A percentile compares a stretch with the other conserved stretches of the same genome.
These are phyloP conservation scores for Lasiosphaeria ovina DNA, from an alignment of 495 filamentous ascomycete genomes.

Conservation along the genomic window DNA sequence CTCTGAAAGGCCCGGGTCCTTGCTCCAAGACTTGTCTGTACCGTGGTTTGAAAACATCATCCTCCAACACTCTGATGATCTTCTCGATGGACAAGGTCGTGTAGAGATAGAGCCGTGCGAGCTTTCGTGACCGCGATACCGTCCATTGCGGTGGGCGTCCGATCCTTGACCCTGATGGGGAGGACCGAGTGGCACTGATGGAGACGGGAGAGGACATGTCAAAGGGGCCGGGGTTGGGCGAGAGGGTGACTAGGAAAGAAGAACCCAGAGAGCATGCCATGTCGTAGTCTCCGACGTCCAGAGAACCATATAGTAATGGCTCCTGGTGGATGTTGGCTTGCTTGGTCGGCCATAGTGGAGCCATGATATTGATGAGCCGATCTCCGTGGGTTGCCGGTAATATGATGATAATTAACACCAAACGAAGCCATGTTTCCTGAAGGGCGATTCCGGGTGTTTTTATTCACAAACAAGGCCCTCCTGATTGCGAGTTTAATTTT, in stretches of 20 bases:
- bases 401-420: slow-evolving; percentile 3
- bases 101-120: slow-evolving; percentile 45
- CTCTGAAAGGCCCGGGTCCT: neutral
- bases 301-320: slow-evolving; percentile 6
- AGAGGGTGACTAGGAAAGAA: slow-evolving; percentile 3
- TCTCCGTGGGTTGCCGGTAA: neutral
- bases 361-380: slow-evolving; percentile 3
- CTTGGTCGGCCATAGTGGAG: neutral
- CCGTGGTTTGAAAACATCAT: slow-evolving; percentile 44
- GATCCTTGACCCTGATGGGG: slow-evolving; percentile 32
- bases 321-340: neutral
- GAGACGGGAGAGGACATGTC: slow-evolving; percentile 24
- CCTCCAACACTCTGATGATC: slow-evolving; percentile 44
- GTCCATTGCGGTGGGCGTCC: slow-evolving; percentile 49
- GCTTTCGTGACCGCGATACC: slow-evolving; percentile 40
- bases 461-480: neutral
- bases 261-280: neutral
- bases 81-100: slow-evolving; percentile 42
- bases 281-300: neutral
- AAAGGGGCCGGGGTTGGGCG: neutral
- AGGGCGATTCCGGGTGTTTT: slow-evolving; percentile 1
- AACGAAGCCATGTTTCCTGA: slow-evolving; percentile 8
- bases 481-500: too few relatives aligned
- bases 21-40: slow-evolving; percentile 9
- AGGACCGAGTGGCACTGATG: slow-evolving; percentile 8